Conservation (phyloP, 768 basidiomycete species). For the Boletus tomentosulus region DNA sequence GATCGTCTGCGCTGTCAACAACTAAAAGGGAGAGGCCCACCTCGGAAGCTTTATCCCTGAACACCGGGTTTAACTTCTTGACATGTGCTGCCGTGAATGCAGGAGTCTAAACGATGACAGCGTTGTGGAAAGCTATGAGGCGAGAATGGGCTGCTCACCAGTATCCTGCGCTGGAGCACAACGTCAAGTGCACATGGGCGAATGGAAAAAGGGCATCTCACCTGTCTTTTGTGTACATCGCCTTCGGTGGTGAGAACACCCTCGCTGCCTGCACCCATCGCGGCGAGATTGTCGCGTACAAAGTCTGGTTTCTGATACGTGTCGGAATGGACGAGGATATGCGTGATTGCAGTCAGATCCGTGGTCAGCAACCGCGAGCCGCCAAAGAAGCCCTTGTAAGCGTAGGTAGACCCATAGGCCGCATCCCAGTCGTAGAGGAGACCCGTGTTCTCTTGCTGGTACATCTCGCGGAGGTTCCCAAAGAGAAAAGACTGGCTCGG, state of each 20-base stretch:
- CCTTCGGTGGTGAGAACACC: conserved; percentile 53
- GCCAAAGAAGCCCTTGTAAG: conserved; percentile 50
- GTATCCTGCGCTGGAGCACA: conserved; percentile 42
- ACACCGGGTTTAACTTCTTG: conserved; percentile 50
- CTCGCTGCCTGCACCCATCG: conserved; percentile 48
- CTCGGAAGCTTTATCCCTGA: conserved; percentile 53
- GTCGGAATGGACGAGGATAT: conserved; percentile 55
- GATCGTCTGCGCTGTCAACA: background rate
- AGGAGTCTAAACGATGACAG: conserved; percentile 34
- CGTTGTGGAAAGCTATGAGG: background rate
- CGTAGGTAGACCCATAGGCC: conserved; percentile 45
- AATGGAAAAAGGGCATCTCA: conserved; percentile 3
- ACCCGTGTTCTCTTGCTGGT: conserved; percentile 55
- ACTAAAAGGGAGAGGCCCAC: conserved; percentile 28
- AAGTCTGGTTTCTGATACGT: conserved; percentile 62
- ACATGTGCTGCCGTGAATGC: conserved; percentile 51
- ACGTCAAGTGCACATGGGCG: background rate
- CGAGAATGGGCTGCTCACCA: conserved; percentile 35
- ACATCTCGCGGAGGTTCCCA: conserved; percentile 50
- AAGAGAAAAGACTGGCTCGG: conserved; percentile 44
- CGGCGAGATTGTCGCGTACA: conserved; percentile 45
- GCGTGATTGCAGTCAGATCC: conserved; percentile 52
- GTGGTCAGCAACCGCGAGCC: conserved; percentile 54
- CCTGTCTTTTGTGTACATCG: conserved; percentile 52
- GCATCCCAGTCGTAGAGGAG: conserved; percentile 45